Conservation (phyloP, 1,284 basidiomycete species). For the Exsudoporus floridanus region DNA sequence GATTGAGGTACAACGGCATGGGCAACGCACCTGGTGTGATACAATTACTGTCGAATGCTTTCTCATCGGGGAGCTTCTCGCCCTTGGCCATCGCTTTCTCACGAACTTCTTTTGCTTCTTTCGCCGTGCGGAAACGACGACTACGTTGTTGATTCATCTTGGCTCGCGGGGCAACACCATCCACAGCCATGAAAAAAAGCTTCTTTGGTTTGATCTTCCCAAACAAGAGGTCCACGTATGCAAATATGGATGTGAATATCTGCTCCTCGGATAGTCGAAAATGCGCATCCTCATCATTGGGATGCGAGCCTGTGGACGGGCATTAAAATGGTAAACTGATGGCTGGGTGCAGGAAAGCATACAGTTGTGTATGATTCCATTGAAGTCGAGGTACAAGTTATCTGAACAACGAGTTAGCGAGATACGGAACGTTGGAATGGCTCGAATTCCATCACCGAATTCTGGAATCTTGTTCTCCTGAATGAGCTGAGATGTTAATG, state of each 20-base stretch:
- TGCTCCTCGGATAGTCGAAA: constrained; percentile 95
- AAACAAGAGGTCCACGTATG: constrained; percentile 97
- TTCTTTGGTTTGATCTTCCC: constrained; percentile 97
- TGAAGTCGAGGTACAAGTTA: constrained; percentile 94
- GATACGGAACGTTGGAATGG: background rate
- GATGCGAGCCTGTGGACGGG: constrained; percentile 71
- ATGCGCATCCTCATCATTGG: constrained; percentile 92
- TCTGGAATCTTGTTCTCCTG: constrained; percentile 97
- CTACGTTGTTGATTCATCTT: constrained; percentile 99
- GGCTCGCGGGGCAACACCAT: constrained; percentile 96
- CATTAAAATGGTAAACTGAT: background rate
- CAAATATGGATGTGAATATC: constrained; percentile 95
- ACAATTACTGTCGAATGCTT: constrained; percentile 98
- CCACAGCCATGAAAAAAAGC: constrained; percentile 96
- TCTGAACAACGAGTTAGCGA: constrained; percentile 45
- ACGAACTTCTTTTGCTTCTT: constrained; percentile 85
- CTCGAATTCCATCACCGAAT: constrained; percentile 54
- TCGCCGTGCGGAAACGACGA: constrained; percentile 92
- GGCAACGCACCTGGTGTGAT: constrained; percentile 86
- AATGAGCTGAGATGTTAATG: constrained; percentile 96
- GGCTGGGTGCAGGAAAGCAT: constrained; percentile 20
- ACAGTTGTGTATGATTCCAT: constrained; percentile 99
- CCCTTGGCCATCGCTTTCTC: constrained; percentile 88
- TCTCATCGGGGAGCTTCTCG: constrained; percentile 88
- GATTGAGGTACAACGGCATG: background rate